phyloP scores from a whole-genome alignment of 345 rosid species.

The Gossypium mustelinum region DNA sequence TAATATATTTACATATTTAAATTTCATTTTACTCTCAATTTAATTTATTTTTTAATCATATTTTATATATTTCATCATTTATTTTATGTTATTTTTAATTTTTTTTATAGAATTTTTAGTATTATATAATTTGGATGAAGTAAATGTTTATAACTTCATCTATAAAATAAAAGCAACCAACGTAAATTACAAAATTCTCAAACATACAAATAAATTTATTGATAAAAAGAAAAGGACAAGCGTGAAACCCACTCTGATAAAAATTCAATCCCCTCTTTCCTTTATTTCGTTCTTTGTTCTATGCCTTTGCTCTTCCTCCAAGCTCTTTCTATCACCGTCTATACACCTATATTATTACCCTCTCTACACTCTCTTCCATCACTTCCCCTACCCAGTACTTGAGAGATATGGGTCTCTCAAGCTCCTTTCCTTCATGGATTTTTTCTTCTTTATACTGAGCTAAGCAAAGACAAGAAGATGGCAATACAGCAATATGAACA shows the following conservation, averaged over 20 bases:
- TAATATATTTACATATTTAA: too few species aligned
- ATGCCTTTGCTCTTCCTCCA: conserved; percentile 23
- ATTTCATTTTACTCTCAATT: too few species aligned
- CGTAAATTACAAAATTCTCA: neutral
- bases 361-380: neutral
- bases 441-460: conserved; percentile 25
- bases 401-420: conserved; percentile 28
- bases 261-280: conserved; percentile 31
- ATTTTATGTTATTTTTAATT: too few species aligned
- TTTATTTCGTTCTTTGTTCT: conserved; percentile 20
- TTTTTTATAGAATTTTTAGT: neutral
- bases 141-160: neutral
- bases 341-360: neutral
- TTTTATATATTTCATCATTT: too few species aligned
- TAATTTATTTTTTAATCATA: too few species aligned
- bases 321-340: conserved; percentile 4
- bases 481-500: conserved; percentile 29
- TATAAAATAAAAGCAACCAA: too few species aligned
- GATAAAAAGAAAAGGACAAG: conserved; percentile 41
- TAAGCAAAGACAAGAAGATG: conserved; percentile 38
- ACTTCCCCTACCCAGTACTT: neutral
- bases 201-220: neutral
- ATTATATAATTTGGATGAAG: neutral
- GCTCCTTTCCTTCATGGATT: conserved; percentile 20
- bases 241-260: conserved; percentile 46